phyloP scores from a whole-genome alignment of 805 yeast genomes.

The Kluyveromyces lactis region DNA sequence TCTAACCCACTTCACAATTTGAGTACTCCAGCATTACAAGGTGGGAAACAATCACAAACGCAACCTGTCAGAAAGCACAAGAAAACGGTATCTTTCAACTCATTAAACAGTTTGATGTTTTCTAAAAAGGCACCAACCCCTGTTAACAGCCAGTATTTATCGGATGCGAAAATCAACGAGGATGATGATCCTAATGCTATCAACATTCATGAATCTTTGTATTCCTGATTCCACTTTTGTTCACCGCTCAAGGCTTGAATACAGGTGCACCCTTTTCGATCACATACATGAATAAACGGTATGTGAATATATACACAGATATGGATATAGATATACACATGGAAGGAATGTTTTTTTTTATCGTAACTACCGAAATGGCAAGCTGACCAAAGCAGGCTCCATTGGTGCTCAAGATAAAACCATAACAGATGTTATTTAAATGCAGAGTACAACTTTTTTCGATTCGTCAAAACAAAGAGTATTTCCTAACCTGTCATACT shows the following conservation, averaged over 20 bases:
- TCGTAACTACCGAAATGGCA: too few species aligned
- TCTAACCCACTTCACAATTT: slow-evolving; percentile 3
- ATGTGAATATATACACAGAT: neutral
- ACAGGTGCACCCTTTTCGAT: too few species aligned
- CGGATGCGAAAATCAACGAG: slow-evolving; percentile 24
- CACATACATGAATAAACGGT: too few species aligned
- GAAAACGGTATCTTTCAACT: slow-evolving; percentile 28
- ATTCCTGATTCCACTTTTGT: slow-evolving; percentile 15
- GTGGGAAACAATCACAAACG: slow-evolving; percentile 9
- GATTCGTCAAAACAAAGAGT: too few species aligned
- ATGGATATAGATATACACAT: neutral
- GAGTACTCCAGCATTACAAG: slow-evolving; percentile 6
- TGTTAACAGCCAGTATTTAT: slow-evolving; percentile 18
- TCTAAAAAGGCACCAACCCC: slow-evolving; percentile 22
- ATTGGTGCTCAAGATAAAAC: too few species aligned
- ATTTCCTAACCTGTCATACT: too few species aligned
- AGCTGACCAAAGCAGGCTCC: too few species aligned
- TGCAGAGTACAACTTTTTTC: too few species aligned
- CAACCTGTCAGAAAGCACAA: slow-evolving; percentile 27
- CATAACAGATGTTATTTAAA: too few species aligned
- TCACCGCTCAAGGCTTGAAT: too few species aligned
- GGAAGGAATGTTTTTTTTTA: neutral
- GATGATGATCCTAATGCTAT: slow-evolving; percentile 19
- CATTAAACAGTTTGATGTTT: slow-evolving; percentile 28
- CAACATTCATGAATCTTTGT: slow-evolving; percentile 25